Conservation (phyloP, 2,329 filamentous ascomycete genomes). For the Diaporthe australafricana region DNA sequence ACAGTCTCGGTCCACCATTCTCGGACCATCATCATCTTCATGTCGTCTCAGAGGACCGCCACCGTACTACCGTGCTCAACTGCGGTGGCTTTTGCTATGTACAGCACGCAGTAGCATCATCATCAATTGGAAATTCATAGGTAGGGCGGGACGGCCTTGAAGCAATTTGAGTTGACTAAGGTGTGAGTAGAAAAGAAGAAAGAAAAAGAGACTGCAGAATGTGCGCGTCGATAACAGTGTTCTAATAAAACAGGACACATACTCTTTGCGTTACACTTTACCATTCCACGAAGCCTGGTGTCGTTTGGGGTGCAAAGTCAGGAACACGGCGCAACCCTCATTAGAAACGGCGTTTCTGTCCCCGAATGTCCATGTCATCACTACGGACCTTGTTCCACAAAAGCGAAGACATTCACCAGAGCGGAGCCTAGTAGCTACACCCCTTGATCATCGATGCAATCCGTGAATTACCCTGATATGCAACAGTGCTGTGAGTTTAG, state of each 20-base stretch:
- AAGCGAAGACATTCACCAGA: neutral
- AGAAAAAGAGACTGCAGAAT: neutral
- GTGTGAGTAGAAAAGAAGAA: neutral
- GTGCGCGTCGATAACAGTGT: neutral
- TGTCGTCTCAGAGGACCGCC: neutral
- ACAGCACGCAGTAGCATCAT: neutral
- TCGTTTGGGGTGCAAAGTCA: neutral
- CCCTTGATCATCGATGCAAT: too few species aligned
- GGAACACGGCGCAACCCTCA: too few species aligned
- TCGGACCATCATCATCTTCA: constrained; percentile 10
- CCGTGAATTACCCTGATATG: neutral
- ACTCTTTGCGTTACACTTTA: neutral
- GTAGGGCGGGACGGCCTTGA: neutral
- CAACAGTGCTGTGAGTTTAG: too few species aligned
- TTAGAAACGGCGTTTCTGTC: too few species aligned
- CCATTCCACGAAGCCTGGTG: neutral
- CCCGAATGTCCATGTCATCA: neutral
- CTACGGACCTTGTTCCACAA: neutral
- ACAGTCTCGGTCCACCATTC: constrained; percentile 9
- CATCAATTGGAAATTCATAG: too few species aligned
- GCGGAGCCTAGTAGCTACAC: too few species aligned
- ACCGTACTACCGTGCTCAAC: neutral
- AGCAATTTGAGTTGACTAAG: neutral
- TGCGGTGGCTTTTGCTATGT: neutral
- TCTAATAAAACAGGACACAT: too few species aligned